phyloP scores from a whole-genome alignment of 2,329 filamentous ascomycete species.

The Aureobasidium leucospermi region DNA sequence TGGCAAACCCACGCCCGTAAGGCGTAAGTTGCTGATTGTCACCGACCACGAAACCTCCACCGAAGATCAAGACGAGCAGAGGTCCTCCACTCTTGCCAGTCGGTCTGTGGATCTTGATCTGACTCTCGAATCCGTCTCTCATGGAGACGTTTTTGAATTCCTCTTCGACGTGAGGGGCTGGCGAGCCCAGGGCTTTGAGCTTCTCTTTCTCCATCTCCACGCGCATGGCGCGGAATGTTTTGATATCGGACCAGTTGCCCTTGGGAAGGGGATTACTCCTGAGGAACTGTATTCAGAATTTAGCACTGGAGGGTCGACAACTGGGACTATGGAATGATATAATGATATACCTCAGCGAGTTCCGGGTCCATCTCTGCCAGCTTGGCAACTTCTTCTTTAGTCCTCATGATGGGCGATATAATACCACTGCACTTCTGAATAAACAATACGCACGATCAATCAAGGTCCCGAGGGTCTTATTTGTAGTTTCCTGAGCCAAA shows the following conservation, averaged over 20 bases:
- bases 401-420: not conserved
- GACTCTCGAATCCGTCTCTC: conserved; percentile 29
- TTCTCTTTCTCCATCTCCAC: conserved; percentile 7
- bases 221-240: conserved; percentile 11
- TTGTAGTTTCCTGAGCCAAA: no score
- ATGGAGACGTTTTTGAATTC: conserved; percentile 23
- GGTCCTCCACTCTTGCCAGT: conserved; percentile 17
- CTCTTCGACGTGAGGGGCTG: conserved; percentile 14
- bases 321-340: no score
- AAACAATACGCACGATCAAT: not conserved
- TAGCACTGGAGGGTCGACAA: not conserved
- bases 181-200: not conserved
- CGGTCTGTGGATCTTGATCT: conserved; percentile 27
- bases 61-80: conserved; percentile 23
- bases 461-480: not conserved
- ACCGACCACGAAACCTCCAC: conserved; percentile 24
- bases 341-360: conserved; percentile 14
- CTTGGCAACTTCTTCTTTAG: conserved; percentile 13
- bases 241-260: conserved; percentile 13
- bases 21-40: conserved; percentile 22
- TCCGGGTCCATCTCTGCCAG: conserved; percentile 16
- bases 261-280: conserved; percentile 11
- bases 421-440: not conserved
- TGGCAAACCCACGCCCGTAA: conserved; percentile 18
- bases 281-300: not conserved